phyloP scores from a whole-genome alignment of 1,284 basidiomycete genomes.

The Sporisorium sorghi region DNA sequence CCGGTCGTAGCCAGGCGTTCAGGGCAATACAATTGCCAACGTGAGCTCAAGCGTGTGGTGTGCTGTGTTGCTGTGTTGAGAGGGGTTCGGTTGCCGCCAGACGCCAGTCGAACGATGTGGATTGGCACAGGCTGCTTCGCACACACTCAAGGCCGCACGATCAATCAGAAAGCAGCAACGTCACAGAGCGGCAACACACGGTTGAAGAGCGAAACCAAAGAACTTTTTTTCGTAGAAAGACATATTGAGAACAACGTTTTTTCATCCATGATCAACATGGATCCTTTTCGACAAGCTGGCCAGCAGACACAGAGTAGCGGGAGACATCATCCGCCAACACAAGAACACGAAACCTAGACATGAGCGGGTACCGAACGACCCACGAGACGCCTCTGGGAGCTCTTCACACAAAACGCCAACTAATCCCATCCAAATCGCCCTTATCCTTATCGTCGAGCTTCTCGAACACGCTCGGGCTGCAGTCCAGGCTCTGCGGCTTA shows the following conservation, averaged over 20 bases:
- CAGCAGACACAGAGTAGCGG: neutral
- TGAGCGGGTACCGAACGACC: too few relatives aligned
- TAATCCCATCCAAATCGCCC: conserved; percentile 50
- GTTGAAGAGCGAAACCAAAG: neutral
- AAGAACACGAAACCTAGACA: neutral
- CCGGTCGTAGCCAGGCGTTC: neutral
- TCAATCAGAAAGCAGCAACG: too few relatives aligned
- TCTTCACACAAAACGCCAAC: conserved; percentile 44
- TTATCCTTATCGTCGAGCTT: conserved; percentile 36
- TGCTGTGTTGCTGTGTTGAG: neutral
- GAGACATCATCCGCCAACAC: neutral
- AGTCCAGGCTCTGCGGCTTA: conserved; percentile 78
- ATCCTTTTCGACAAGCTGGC: neutral
- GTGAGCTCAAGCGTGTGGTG: neutral
- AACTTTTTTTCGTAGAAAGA: neutral
- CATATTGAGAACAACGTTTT: neutral
- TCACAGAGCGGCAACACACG: neutral
- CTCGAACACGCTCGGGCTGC: conserved; percentile 79
- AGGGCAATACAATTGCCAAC: too few relatives aligned
- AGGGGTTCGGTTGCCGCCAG: too few relatives aligned
- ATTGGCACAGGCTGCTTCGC: too few relatives aligned
- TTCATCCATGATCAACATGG: conserved; percentile 1
- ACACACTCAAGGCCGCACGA: too few relatives aligned
- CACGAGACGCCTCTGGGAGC: neutral
- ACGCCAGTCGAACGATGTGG: too few relatives aligned